phyloP scores from a whole-genome alignment of 257 asterid species.

The Solanum rostratum region DNA sequence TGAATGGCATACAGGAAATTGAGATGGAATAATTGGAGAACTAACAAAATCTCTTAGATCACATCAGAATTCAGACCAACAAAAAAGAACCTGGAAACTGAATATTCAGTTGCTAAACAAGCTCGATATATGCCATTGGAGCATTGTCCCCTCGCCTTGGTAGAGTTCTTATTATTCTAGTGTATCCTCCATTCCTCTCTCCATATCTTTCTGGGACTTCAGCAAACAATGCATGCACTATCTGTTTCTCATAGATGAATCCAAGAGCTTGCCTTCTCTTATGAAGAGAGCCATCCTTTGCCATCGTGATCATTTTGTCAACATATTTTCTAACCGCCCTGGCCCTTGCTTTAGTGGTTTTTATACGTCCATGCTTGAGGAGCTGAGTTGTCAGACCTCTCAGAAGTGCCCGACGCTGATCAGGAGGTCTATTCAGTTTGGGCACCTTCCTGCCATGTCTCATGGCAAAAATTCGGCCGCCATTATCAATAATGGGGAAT shows the following conservation, averaged over 20 bases:
- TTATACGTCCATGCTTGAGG: conserved; percentile 85
- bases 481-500: conserved; percentile 40
- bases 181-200: conserved; percentile 87
- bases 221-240: conserved; percentile 89
- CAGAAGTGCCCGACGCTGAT: conserved; percentile 81
- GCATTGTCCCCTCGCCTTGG: conserved; percentile 93
- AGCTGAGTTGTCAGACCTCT: conserved; percentile 88
- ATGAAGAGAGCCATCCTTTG: conserved; percentile 87
- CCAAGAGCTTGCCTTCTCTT: conserved; percentile 98
- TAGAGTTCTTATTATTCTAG: conserved; percentile 80
- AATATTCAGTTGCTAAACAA: conserved; percentile 29
- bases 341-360: conserved; percentile 91
- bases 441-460: conserved; percentile 94
- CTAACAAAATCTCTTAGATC: background rate
- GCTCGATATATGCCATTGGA: conserved; percentile 91
- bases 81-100: background rate
- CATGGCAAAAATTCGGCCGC: conserved; percentile 64
- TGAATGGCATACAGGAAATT: background rate
- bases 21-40: background rate
- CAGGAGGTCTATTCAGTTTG: conserved; percentile 93
- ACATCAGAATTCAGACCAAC: background rate
- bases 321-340: conserved; percentile 83
- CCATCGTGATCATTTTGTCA: conserved; percentile 87
- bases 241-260: conserved; percentile 79
- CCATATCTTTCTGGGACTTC: conserved; percentile 91